Conservation (phyloP, 2,329 filamentous ascomycete genomes). For the Corinectria fuckeliana region DNA sequence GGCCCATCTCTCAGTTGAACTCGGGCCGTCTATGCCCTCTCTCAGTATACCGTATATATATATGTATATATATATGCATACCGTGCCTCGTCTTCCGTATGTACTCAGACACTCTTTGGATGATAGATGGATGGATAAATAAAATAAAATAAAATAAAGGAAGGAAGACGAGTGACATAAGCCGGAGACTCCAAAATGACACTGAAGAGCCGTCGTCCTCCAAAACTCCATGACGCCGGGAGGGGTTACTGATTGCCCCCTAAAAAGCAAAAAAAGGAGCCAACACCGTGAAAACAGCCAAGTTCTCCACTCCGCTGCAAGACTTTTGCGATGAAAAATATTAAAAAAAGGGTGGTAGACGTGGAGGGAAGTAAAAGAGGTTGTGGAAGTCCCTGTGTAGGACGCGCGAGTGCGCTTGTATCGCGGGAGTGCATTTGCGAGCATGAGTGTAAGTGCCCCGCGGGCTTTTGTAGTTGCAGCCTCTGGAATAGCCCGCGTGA, state of each 20-base stretch:
- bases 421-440: not conserved
- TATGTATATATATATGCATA: constrained; percentile 12
- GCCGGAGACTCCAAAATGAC: not conserved
- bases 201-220: not conserved
- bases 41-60: too few relatives aligned
- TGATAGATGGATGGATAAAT: not conserved
- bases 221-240: not conserved
- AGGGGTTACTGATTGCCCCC: constrained; percentile 14
- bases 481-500: too few relatives aligned
- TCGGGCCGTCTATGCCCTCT: too few relatives aligned
- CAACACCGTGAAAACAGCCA: not conserved
- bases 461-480: not conserved
- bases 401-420: constrained; percentile 13
- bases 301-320: not conserved
- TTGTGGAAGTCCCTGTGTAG: not conserved
- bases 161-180: not conserved
- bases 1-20: not conserved
- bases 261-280: constrained; percentile 1
- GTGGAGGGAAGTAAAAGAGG: not conserved
- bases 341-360: constrained; percentile 3
- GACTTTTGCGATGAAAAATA: not conserved
- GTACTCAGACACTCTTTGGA: not conserved
- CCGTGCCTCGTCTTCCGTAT: not conserved
- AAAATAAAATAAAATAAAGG: not conserved
- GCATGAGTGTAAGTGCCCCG: constrained; percentile 8